Base-by-base conservation (phyloP, 768 basidiomycete species). In the Termitomyces sp. region DNA sequence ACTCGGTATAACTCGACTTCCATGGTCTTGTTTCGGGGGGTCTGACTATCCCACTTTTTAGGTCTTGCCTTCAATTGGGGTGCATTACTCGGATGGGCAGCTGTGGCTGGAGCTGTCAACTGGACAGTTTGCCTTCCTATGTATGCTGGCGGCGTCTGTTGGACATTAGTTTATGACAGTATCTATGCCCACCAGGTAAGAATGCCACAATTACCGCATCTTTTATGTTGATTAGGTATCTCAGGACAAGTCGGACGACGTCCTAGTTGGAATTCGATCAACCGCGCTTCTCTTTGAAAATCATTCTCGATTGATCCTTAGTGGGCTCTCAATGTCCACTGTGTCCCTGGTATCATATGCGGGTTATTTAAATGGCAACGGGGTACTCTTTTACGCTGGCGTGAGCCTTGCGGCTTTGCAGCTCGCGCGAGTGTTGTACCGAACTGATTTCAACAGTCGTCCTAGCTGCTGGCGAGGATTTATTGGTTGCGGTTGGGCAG, bases 11-110 rank as follows among this genome's bases (percentile, higher is more conserved):
- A 66, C 41, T 41, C 48, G 26, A 54, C n/a, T 44, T 47, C 35
- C 52, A 32, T 30, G 26, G 43, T 52, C 4, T 35, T 46, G 36
- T 24, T 35, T 47, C 24, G 20, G 33, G 32, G 9, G 35, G 20
- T 50, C 40, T 40, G 7, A 55, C 5, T 54, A 11, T 33, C 54
- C 24, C 40, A 4, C 47, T 36, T 14, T 56, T 13, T 65, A 95
- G 94, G 95, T 10, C 79, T 98, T 47, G 87, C 95, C 0, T 99
- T 95, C 71, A 98, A 98, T 72, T 99, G 96, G 96, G 97, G 97
- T 18, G 86, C 93, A 1, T 72, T 99, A 1, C 83, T 98, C 18
- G 97, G 97, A 24, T 98, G 95, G 90, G 95, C 97, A 3, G 95
- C 97, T 2, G 86, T 98, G 4, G 83, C 88, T 1, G 93, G 92